A percentile compares a stretch with the other conserved stretches of the same genome.
These are phyloP conservation scores for Pyrus communis DNA, from an alignment of 306 rosid genomes.

Conservation along the genomic window DNA sequence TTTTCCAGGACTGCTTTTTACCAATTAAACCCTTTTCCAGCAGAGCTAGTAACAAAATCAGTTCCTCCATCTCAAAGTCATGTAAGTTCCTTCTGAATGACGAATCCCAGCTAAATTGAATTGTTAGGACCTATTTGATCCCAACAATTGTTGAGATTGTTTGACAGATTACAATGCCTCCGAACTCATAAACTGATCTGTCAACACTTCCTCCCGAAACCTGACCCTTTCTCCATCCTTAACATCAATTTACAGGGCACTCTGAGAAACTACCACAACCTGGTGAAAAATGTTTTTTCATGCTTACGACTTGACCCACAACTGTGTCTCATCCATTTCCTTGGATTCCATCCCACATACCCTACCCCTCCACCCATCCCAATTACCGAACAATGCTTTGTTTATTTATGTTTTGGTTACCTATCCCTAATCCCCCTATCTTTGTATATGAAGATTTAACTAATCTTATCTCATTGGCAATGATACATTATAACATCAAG, in stretches of 20 bases:
- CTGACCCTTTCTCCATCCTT: neutral
- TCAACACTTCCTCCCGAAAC: neutral
- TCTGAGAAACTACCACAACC: neutral
- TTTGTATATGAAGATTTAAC: neutral
- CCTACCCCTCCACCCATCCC: neutral
- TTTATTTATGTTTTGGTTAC: neutral
- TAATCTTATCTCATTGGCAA: neutral
- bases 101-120: too few species aligned
- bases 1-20: neutral
- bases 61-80: too few species aligned
- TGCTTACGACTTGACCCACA: neutral
- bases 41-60: too few species aligned
- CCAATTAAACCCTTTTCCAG: neutral
- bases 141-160: too few species aligned
- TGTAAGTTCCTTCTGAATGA: too few species aligned
- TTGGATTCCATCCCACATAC: neutral
- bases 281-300: neutral
- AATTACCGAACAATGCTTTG: neutral
- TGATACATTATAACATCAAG: neutral
- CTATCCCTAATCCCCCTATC: neutral
- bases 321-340: neutral
- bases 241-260: neutral
- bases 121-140: too few species aligned
- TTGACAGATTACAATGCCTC: too few species aligned
- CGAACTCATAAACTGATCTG: too few species aligned